Conservation (phyloP, 345 rosid genomes). For the Populus ilicifolia region DNA sequence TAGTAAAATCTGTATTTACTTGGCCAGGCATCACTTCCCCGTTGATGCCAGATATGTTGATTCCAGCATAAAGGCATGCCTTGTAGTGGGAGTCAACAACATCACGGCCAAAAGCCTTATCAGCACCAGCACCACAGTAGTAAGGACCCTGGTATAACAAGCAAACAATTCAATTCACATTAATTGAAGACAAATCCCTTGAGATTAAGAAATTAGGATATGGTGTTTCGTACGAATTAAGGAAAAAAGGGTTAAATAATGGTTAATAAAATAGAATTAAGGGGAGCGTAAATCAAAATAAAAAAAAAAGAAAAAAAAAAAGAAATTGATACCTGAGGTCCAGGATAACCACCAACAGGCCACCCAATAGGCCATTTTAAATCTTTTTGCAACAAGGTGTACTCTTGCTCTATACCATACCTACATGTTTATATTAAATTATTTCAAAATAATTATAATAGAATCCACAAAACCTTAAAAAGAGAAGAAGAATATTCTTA, state of each 20-base stretch:
- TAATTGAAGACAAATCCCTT: background rate
- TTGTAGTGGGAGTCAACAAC: slow-evolving; percentile 23
- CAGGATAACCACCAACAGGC: slow-evolving; percentile 91
- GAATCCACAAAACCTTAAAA: background rate
- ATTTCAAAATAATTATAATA: background rate
- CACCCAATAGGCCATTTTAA: slow-evolving; percentile 89
- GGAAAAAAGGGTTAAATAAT: background rate
- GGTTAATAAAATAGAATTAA: background rate
- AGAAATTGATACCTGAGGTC: slow-evolving; percentile 32
- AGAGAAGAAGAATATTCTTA: background rate
- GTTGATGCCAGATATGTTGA: slow-evolving; percentile 22
- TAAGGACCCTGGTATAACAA: slow-evolving; percentile 15
- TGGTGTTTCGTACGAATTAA: background rate
- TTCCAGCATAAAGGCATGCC: slow-evolving; percentile 23
- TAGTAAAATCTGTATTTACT: background rate
- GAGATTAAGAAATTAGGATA: background rate
- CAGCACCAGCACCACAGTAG: slow-evolving; percentile 26
- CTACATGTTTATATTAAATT: slow-evolving; percentile 22
- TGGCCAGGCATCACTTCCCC: slow-evolving; percentile 31
- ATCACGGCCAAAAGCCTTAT: slow-evolving; percentile 25
- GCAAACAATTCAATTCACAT: background rate
- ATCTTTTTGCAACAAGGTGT: slow-evolving; percentile 84
- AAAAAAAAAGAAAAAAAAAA: background rate
- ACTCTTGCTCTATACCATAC: slow-evolving; percentile 94
- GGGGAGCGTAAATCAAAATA: background rate